A percentile compares a stretch with the other conserved stretches of the same genome.
These are phyloP conservation scores for Gremmenia infestans DNA, from an alignment of 2,329 filamentous ascomycete genomes.

Conservation along the genomic window DNA sequence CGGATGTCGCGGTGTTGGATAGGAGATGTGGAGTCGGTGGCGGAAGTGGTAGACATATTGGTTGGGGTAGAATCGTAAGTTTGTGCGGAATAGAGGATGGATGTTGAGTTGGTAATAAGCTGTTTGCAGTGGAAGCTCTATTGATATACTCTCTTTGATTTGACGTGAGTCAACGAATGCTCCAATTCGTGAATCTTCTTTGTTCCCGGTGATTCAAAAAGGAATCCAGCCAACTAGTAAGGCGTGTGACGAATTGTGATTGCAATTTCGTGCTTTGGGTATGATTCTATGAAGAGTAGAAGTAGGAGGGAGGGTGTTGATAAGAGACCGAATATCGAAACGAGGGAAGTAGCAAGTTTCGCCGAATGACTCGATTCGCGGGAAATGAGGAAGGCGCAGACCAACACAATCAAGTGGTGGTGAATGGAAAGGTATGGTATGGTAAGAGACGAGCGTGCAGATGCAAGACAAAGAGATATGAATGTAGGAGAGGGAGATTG, in stretches of 20 bases:
- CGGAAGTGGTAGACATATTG: conserved; percentile 15
- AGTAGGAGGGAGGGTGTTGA: conserved; percentile 7
- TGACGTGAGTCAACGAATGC: conserved; percentile 1
- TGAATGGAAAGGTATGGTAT: neutral
- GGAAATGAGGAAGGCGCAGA: conserved; percentile 12
- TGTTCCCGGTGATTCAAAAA: neutral
- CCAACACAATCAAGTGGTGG: conserved; percentile 24
- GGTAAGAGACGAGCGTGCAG: conserved; percentile 2
- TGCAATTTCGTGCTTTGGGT: neutral
- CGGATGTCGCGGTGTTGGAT: conserved; percentile 28
- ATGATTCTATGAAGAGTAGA: neutral
- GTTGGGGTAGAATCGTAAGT: neutral
- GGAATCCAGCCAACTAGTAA: neutral
- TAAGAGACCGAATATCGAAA: conserved; percentile 17
- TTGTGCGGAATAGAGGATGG: neutral
- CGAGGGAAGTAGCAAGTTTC: conserved; percentile 16
- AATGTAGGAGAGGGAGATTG: neutral
- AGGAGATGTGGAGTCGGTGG: conserved; percentile 14
- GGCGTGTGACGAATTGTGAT: neutral
- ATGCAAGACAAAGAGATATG: conserved; percentile 13
- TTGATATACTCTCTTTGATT: neutral
- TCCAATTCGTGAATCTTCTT: neutral
- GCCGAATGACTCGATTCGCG: conserved; percentile 20
- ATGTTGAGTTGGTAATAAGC: neutral
- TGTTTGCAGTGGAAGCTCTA: conserved; percentile 1